Evolutionary conservation across 2,329 filamentous ascomycete genomes (phyloP).

Genomic region (Fusarium phyllophilum): DNA sequence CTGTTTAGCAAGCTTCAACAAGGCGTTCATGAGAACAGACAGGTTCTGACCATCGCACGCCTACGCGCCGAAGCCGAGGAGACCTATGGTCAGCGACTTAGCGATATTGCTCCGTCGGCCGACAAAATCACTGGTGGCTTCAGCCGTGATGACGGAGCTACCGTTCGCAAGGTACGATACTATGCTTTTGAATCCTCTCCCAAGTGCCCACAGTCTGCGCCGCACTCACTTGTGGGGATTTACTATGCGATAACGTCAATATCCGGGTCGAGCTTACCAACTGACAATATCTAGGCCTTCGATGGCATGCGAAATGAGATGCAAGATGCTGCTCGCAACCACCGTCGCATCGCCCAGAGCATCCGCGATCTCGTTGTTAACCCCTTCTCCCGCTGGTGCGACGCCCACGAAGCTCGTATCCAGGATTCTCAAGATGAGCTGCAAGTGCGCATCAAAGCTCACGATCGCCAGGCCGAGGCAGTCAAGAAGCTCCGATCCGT

Average conservation of each 20-base stretch:
- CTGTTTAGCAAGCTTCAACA: constrained; percentile 97
- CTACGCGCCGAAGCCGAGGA: constrained; percentile 98
- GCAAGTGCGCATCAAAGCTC: constrained; percentile 87
- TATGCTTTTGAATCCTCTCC: background rate
- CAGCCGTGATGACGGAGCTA: constrained; percentile 91
- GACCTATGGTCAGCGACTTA: constrained; percentile 81
- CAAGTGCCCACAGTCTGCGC: background rate
- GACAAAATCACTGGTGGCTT: constrained; percentile 89
- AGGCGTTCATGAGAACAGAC: constrained; percentile 93
- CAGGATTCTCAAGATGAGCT: constrained; percentile 96
- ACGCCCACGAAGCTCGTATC: constrained; percentile 89
- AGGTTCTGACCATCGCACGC: constrained; percentile 89
- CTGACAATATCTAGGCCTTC: constrained; percentile 72
- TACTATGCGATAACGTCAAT: constrained; percentile 1
- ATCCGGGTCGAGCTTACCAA: constrained; percentile 27
- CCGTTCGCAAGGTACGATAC: constrained; percentile 82
- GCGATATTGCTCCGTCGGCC: constrained; percentile 82
- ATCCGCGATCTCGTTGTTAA: constrained; percentile 95
- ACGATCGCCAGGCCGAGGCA: constrained; percentile 88
- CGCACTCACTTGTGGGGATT: background rate
- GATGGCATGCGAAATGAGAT: constrained; percentile 93
- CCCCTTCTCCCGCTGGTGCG: constrained; percentile 95
- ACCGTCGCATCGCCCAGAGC: constrained; percentile 95
- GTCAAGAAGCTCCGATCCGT: constrained; percentile 94
- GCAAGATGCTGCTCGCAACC: constrained; percentile 87